Evolutionary conservation across 345 rosid genomes (phyloP).

Genomic region (Brassica incana): DNA sequence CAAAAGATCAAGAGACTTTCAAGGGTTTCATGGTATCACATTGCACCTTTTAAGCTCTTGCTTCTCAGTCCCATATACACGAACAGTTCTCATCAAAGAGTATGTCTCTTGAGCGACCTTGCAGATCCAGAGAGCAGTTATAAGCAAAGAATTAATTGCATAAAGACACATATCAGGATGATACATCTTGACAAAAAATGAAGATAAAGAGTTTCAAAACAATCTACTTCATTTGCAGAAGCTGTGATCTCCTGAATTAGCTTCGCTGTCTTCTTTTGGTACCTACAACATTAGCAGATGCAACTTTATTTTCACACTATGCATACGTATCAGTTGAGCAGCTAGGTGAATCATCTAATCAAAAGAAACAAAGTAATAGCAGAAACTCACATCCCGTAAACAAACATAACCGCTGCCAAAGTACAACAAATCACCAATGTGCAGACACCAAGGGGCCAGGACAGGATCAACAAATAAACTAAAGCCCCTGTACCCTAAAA

Average conservation of each 20-base stretch:
- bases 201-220: not conserved
- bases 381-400: conserved; percentile 76
- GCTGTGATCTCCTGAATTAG: conserved; percentile 82
- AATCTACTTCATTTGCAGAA: conserved; percentile 68
- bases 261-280: conserved; percentile 95
- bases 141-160: not conserved
- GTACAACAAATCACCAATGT: conserved; percentile 75
- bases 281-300: conserved; percentile 51
- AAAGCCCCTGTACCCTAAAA: conserved; percentile 85
- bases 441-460: conserved; percentile 80
- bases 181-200: not conserved
- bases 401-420: conserved; percentile 71
- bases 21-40: not conserved
- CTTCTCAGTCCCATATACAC: conserved; percentile 93
- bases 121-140: conserved; percentile 22
- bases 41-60: conserved; percentile 68
- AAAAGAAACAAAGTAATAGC: conserved; percentile 12
- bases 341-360: not conserved
- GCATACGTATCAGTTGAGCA: conserved; percentile 10
- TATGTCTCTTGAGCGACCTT: conserved; percentile 98
- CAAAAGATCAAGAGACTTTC: conserved; percentile 14
- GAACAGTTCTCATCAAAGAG: conserved; percentile 94
- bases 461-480: conserved; percentile 77
- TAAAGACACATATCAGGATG: conserved; percentile 23
- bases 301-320: conserved; percentile 18